A percentile compares a stretch with the other conserved stretches of the same genome.
Evolutionary conservation across 345 rosid genomes (phyloP).

Genomic region (thale cress (Arabidopsis thaliana)): DNA sequence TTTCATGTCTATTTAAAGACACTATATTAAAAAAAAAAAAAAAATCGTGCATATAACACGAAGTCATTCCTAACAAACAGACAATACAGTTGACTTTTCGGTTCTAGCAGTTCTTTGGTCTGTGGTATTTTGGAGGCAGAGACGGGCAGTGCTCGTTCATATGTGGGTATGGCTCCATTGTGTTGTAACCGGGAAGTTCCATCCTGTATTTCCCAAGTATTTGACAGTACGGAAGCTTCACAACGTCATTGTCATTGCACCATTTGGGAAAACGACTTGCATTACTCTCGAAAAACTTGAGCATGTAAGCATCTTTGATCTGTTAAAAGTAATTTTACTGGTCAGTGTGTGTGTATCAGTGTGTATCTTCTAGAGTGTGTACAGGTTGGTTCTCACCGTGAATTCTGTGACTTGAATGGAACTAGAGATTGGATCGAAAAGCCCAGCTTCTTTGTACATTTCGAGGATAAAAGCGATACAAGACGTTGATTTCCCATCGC

Average conservation of each 20-base stretch:
- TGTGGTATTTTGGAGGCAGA: constrained; percentile 78
- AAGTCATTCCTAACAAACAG: constrained; percentile 38
- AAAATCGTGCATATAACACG: constrained; percentile 10
- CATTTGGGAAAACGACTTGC: constrained; percentile 85
- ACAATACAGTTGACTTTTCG: not conserved
- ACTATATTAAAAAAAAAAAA: too few species aligned
- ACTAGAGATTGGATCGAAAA: constrained; percentile 68
- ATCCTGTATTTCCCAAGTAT: constrained; percentile 86
- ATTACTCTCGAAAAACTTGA: constrained; percentile 74
- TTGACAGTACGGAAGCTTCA: constrained; percentile 89
- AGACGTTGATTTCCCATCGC: constrained; percentile 93
- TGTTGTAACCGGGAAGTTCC: constrained; percentile 92
- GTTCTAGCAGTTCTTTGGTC: constrained; percentile 69
- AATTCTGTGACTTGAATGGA: constrained; percentile 93
- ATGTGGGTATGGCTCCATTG: constrained; percentile 83
- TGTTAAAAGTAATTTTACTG: constrained; percentile 37
- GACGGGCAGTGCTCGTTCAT: constrained; percentile 95
- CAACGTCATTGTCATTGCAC: constrained; percentile 87
- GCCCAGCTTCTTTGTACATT: constrained; percentile 96
- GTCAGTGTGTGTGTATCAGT: not conserved
- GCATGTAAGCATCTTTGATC: constrained; percentile 89
- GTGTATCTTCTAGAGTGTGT: constrained; percentile 18
- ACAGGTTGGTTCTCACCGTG: constrained; percentile 62
- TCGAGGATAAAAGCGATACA: constrained; percentile 93
- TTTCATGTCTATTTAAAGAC: not conserved